phyloP scores from a whole-genome alignment of 768 basidiomycete species.

The Russula dissimulans region DNA sequence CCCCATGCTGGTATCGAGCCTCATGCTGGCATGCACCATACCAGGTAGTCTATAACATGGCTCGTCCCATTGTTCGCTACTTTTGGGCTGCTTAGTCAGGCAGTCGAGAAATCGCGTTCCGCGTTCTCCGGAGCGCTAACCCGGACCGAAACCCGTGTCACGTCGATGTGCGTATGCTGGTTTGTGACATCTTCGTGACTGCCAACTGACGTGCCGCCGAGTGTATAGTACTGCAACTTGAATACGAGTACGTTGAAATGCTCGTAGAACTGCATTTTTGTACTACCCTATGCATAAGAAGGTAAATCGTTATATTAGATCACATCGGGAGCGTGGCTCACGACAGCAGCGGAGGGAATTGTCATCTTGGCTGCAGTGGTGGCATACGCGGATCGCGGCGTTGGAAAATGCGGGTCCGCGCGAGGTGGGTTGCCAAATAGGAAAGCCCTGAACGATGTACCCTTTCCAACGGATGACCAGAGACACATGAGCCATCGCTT shows the following conservation, averaged over 20 bases:
- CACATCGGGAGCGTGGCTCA: neutral
- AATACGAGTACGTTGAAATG: no score
- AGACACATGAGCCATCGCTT: neutral
- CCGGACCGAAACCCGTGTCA: no score
- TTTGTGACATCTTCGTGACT: no score
- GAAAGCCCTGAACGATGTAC: neutral
- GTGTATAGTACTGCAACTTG: no score
- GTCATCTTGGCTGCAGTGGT: neutral
- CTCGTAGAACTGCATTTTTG: no score
- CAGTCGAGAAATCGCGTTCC: no score
- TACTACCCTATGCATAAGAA: no score
- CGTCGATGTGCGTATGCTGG: no score
- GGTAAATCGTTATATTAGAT: neutral
- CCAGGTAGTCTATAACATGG: neutral
- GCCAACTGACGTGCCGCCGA: no score
- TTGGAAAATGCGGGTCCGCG: neutral
- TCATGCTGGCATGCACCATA: neutral
- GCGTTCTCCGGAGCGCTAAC: no score
- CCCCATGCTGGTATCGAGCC: neutral
- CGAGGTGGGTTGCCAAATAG: neutral
- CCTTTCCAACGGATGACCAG: neutral
- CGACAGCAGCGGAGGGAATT: neutral
- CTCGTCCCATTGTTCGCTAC: slow-evolving; percentile 7
- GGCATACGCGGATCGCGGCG: neutral
- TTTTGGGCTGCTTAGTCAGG: neutral